Base-by-base conservation (phyloP, 768 basidiomycete species). In the Hebeloma cylindrosporum region DNA sequence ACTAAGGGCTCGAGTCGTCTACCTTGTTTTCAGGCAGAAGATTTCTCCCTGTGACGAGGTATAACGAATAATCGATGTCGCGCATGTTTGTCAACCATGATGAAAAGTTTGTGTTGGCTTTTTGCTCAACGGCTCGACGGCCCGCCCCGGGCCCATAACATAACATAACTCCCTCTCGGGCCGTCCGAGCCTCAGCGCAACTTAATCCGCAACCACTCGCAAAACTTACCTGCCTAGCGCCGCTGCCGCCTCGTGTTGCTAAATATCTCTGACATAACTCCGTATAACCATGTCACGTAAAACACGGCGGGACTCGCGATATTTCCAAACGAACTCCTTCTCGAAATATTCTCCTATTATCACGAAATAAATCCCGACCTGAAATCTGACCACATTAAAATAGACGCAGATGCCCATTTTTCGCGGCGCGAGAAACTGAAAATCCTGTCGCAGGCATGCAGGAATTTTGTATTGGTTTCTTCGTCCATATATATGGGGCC, bases 21-120 rank as follows among this genome's bases (percentile, higher is more conserved):
- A 87, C 90, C 75, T 86, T 90, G 59, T 81, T 83, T 16, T 74
- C 68, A 7, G 92, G 90, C 4, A 95, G 72, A 1, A 92, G 66
- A 16, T 82, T 75, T 42, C 93, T 72, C 11, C 88, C 88, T 0
- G 93, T 94, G 5, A 96, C 93, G 30, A 95, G 77, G 62, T 95
- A 97, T 7, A 96, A 63, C 0, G 86, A 81, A 54, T 83, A 83
- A 55, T 89, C 81, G 29, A 82, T 60, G 32, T 48, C 49, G 16
- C 41, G 47, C 50, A 51, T 55, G 27, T 14, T 29, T 34, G n/a
- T n/a, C n/a, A n/a, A n/a, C n/a, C n/a, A n/a, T n/a, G n/a, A n/a
- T n/a, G n/a, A n/a, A n/a, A n/a, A n/a, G n/a, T n/a, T n/a, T n/a
- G n/a, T n/a, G n/a, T n/a, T n/a, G n/a, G n/a, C n/a, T n/a, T n/a